phyloP scores from a whole-genome alignment of 352 stramenopile species.

The Phytophthora ohioensis region DNA sequence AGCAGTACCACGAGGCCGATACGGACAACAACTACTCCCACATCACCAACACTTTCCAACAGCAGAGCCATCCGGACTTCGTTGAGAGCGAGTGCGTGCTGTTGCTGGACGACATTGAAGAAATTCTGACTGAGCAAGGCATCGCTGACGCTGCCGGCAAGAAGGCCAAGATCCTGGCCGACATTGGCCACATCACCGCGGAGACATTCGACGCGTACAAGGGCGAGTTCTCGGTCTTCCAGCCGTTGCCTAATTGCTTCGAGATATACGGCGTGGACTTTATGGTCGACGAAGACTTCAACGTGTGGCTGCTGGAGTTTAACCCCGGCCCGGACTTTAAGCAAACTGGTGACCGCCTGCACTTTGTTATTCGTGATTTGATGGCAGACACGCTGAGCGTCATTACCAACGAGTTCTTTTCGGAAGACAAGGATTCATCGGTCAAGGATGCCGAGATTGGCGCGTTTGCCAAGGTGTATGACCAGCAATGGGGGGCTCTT shows the following conservation, averaged over 20 bases:
- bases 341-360: conserved; percentile 68
- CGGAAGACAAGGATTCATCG: conserved; percentile 23
- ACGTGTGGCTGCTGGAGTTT: conserved; percentile 76
- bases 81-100: conserved; percentile 76
- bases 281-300: conserved; percentile 73
- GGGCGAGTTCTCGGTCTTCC: conserved; percentile 79
- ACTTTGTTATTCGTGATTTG: conserved; percentile 67
- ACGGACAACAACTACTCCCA: conserved; percentile 71
- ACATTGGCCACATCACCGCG: conserved; percentile 68
- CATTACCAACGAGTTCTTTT: conserved; percentile 65
- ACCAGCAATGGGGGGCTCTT: conserved; percentile 61
- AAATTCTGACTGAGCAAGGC: conserved; percentile 58
- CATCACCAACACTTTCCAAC: conserved; percentile 85
- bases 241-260: conserved; percentile 75
- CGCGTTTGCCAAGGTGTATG: conserved; percentile 63
- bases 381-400: conserved; percentile 69
- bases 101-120: conserved; percentile 63
- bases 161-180: conserved; percentile 63
- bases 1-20: conserved; percentile 55
- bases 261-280: conserved; percentile 85
- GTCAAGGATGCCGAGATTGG: conserved; percentile 35
- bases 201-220: conserved; percentile 80
- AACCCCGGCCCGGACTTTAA: conserved; percentile 87
- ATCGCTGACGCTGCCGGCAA: conserved; percentile 43
- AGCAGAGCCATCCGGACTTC: conserved; percentile 73